phyloP scores from a whole-genome alignment of 1,284 basidiomycete genomes.

The Ceratobasidium papillatum region DNA sequence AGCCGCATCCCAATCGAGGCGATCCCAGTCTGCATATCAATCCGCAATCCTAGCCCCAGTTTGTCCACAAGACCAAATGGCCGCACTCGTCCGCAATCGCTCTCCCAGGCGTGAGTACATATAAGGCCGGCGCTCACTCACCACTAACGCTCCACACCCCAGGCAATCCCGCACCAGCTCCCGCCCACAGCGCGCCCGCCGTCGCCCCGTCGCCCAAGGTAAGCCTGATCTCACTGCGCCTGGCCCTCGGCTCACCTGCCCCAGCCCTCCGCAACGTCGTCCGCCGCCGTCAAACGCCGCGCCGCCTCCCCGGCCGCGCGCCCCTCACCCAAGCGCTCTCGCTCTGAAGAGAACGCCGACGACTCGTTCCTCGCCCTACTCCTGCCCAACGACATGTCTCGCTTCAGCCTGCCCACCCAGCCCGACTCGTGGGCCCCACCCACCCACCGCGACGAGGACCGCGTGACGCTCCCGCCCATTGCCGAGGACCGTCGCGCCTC shows the following conservation, averaged over 20 bases:
- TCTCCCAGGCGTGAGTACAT: slow-evolving; percentile 21
- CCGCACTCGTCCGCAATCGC: slow-evolving; percentile 25
- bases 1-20: slow-evolving; percentile 5
- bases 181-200: not conserved
- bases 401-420: slow-evolving; percentile 19
- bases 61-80: slow-evolving; percentile 13
- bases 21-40: slow-evolving; percentile 24
- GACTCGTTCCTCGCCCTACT: slow-evolving; percentile 38
- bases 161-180: not conserved
- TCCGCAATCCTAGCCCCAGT: not conserved
- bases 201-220: slow-evolving; percentile 2
- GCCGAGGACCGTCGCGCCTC: slow-evolving; percentile 22
- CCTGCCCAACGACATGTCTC: slow-evolving; percentile 23
- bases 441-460: slow-evolving; percentile 36
- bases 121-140: not conserved
- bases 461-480: slow-evolving; percentile 42
- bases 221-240: not conserved
- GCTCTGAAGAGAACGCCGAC: slow-evolving; percentile 25
- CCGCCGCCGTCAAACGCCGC: slow-evolving; percentile 27
- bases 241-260: not conserved
- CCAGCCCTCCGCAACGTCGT: slow-evolving; percentile 30
- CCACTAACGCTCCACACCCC: slow-evolving; percentile 4
- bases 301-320: slow-evolving; percentile 29
- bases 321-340: slow-evolving; percentile 31
- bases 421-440: slow-evolving; percentile 14